Evolutionary conservation across 2,329 filamentous ascomycete genomes (phyloP), one percentile per base, ranked within the genome.

Genomic region (Sordariomycetes sp.): DNA sequence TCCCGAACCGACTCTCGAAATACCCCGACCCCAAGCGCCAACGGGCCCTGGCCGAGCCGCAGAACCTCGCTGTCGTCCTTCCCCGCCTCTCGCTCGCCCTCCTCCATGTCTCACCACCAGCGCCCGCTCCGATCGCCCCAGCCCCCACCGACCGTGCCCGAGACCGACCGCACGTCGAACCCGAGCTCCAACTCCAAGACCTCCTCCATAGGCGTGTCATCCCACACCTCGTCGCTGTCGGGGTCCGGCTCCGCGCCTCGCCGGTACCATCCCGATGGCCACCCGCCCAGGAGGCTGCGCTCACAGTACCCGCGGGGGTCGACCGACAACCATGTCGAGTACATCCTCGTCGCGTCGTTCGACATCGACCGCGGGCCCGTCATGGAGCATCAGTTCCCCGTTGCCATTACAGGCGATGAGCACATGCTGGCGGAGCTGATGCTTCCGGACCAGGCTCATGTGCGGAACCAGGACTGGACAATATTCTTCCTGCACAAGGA

Each of bases 401-500:
- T 90, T 50, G 86, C 93, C 55, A 97, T 99, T 62, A 97, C 91
- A 55, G 93, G 94, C 35, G 93, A 99, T 69, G 94, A 99, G 75
- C 88, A 96, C 67, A 97, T 97, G 92, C 75, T 99, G 68, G 94
- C 94, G 7, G 94, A 99, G 76, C 82, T 99, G 67, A 99, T 99
- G 94, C 76, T 99, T 70, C 94, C 94, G 0, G 94, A 99, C 72
- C 93, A 97, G 72, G 91, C 93, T 24, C 94, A 99, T 73, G 85
- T 94, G 61, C 84, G 94, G 46, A 93, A 89, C 67, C 92, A 97
- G 73, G 94, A 99, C 71, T 99, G 94, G 94, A 99, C 94, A 50
- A 96, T 97, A 58, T 99, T 99, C 76, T 99, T 99, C 70, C 71
- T 99, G 59, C 94, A 99, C 75, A 97, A 97, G 71, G 94, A 99